Base-by-base conservation (phyloP, 306 rosid species). In the Vicia sativa region DNA sequence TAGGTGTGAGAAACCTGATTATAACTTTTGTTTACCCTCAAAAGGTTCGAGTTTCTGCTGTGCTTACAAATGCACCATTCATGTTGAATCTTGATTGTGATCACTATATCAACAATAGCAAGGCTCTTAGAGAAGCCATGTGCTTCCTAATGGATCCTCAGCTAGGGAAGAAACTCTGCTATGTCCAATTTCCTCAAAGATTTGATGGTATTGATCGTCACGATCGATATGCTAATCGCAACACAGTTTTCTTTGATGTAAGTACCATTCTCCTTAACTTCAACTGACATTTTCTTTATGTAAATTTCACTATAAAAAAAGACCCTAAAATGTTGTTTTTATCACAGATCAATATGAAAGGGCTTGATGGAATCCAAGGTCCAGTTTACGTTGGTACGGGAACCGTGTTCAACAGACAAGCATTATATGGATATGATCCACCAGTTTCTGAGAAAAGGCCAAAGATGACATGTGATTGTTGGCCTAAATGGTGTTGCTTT, bases 121-220 rank as follows among this genome's bases (percentile, higher is more conserved):
- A 90, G 79, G 98, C 96, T n/a, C 3, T 88, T 10, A 81, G 87
- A 11, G 98, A 92, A 64, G 97, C 93, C 16, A 92, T 90, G 96
- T 92, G 96, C 75, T 92, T 92, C 80, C 76, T 90, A 83, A 92
- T 92, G 96, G 96, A 92, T 57, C 83, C 83, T 26, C 86, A 83
- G 12, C 87, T 87, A 0, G 96, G 98, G 7, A 91, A 90, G 75
- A 71, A 72, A 67, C 80, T 88, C 29, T 90, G 96, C 54, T 92
- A 92, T 83, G 91, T 90, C 42, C 98, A 92, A 71, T 92, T 92
- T 82, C 98, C 96, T 25, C 98, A 92, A 73, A 90, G 96, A 78
- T 92, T 92, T 18, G 97, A 92, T 78, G 98, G 98, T 70, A 86
- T 92, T 62, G 96, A 90, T 80, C 96, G 90, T 52, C 87, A 95